Base-by-base conservation (phyloP, 73 alveolate genomes). In the Paramecium pentaurelia region DNA sequence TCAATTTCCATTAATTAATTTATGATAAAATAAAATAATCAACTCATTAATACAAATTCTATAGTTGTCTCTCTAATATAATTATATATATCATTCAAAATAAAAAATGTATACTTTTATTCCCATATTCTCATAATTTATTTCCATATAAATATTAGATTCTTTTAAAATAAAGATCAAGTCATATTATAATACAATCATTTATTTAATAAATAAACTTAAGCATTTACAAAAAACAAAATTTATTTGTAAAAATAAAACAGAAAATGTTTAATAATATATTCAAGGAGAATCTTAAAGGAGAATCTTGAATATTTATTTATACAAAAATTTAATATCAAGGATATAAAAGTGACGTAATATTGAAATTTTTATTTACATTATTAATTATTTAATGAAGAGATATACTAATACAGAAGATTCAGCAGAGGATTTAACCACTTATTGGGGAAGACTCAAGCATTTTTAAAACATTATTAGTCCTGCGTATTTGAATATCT, bases 391-490 rank as follows among this genome's bases (percentile, higher is more conserved):
- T 44, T 49, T 42, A 8, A 80, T 80, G 91, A 80, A 80, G 73
- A 28, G 51, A 80, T 80, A 80, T 80, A 80, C 75, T 49, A 22
- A 60, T 20, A 80, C 20, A 11, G 91, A 80, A 49, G 51, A 40
- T 32, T 80, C 91, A 30, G 71, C 91, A 20, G 91, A 80, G 58
- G 91, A 80, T 80, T 44, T 44, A 47, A 42, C 91, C 10, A 80
- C 91, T 14, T 80, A 80, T 80, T 80, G 91, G 91, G 91, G 91
- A 25, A 80, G 91, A 80, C 47, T 80, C 38, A 80, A 49, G n/a
- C 75, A 80, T 49, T 80, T 80, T 37, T 80, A 80, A 27, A 80
- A 80, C 6, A 80, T 80, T 14, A 80, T 44, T 11, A 80, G 75
- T 47, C 91, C 91, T 11, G 47, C 58, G 91, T 80, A 80, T 3